Evolutionary conservation across 495 filamentous ascomycete genomes (phyloP), one percentile per base, ranked within the genome.

Genomic region (Niebla homalea): DNA sequence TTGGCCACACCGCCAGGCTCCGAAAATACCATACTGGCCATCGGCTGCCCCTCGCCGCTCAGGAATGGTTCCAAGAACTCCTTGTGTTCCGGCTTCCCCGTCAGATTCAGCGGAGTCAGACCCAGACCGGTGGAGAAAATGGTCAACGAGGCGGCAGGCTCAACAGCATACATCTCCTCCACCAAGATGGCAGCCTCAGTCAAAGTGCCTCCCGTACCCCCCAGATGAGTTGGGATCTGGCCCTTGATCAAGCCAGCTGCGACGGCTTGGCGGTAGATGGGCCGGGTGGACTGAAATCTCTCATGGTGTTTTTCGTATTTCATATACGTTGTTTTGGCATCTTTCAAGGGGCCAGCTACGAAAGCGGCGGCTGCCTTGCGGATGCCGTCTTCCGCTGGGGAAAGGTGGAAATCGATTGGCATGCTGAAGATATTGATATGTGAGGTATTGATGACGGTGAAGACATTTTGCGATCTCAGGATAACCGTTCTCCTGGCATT

Each of bases 1-100:
- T 79, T 77, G 12, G 74, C 73, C 2, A 67, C 69, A 6, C 73
- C 74, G 1, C 61, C 66, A 0, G 74, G 70, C 57, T 78, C 73
- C 37, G 67, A 70, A 53, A 71, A 72, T 12, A 74, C 70, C 7
- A 78, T 56, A 47, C 65, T 70, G 1, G 75, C 73, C 14, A 79
- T 51, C 0, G 74, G 73, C 12, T 64, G 60, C 0, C 67, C 73
- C 23, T 71, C 58, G 1, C 57, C 59, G 45, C 56, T 66, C 37
- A 77, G 53, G 40, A 79, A 78, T 0, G 72, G 71, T 15, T 59
- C 65, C 36, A 79, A 53, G 40, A 75, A 72, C 47, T 65, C 62
- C 18, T 63, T 56, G 43, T 71, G 57, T 52, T 68, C 64, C 0
- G 61, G 53, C 18, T 59, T 70, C 35, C 63, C 69, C 0, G 58